A percentile compares a stretch with the other conserved stretches of the same genome.
Conservation (phyloP, 768 basidiomycete species). For the Serendipita indica region DNA sequence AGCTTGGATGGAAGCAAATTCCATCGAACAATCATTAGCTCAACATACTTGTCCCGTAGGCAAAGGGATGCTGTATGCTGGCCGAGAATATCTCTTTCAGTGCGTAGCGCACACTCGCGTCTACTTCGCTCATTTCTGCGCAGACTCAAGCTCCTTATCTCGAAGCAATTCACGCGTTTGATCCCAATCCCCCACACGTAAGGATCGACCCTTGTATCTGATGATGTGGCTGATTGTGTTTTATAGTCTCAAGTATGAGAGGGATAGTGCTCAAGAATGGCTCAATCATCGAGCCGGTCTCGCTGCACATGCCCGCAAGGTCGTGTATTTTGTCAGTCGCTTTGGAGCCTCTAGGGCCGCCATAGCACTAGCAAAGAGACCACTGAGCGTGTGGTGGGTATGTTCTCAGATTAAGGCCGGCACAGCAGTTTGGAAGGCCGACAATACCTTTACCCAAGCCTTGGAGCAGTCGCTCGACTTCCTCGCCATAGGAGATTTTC, state of each 20-base stretch:
- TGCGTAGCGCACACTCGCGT: not conserved
- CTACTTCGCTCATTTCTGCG: not conserved
- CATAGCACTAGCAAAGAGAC: not conserved
- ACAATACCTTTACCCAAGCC: not conserved
- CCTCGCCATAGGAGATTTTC: not conserved
- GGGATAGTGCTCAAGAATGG: constrained; percentile 1
- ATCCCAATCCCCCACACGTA: constrained; percentile 5
- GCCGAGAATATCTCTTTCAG: constrained; percentile 8
- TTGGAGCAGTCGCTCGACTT: not conserved
- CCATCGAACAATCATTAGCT: not conserved
- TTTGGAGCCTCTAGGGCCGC: constrained; percentile 7
- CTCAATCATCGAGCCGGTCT: not conserved
- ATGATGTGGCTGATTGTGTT: not conserved
- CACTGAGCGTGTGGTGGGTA: constrained; percentile 1
- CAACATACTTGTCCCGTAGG: not conserved
- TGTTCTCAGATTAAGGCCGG: not conserved
- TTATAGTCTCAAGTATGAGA: not conserved
- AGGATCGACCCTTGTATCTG: not conserved
- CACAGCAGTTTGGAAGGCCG: not conserved
- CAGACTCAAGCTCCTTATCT: constrained; percentile 4
- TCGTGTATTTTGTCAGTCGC: not conserved
- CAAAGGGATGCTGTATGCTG: not conserved
- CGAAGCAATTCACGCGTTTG: constrained; percentile 2
- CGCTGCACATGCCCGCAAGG: not conserved
- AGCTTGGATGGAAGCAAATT: not conserved